Conservation (phyloP, 148 eudicot species). For the Beta vulgaris region DNA sequence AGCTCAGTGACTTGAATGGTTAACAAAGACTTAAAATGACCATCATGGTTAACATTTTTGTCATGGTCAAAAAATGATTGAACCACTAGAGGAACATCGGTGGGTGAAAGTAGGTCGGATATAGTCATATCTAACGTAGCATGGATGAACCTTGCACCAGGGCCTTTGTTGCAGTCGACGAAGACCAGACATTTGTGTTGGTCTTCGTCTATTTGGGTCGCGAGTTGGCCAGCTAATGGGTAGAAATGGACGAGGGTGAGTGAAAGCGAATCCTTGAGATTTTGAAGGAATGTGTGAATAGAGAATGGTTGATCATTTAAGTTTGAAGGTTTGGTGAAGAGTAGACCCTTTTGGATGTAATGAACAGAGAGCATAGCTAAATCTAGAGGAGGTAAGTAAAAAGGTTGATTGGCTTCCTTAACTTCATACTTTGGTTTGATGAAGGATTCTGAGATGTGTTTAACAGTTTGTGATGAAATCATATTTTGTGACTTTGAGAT, state of each 20-base stretch:
- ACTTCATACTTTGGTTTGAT: slow-evolving; percentile 29
- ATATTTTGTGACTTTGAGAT: neutral
- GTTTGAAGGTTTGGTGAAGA: slow-evolving; percentile 19
- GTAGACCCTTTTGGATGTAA: slow-evolving; percentile 33
- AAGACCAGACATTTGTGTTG: slow-evolving; percentile 16
- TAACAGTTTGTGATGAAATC: neutral
- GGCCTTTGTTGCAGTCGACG: slow-evolving; percentile 29
- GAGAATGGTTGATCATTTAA: neutral
- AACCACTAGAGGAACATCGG: slow-evolving; percentile 30
- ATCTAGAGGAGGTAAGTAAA: slow-evolving; percentile 27
- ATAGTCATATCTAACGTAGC: slow-evolving; percentile 23
- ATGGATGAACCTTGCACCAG: slow-evolving; percentile 21
- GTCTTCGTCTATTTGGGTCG: slow-evolving; percentile 20
- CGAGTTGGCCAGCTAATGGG: slow-evolving; percentile 28
- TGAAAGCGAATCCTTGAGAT: slow-evolving; percentile 30
- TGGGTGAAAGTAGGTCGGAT: slow-evolving; percentile 26
- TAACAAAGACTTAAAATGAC: slow-evolving; percentile 19
- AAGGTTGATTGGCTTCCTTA: slow-evolving; percentile 22
- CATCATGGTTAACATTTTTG: slow-evolving; percentile 28
- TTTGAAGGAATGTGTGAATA: neutral
- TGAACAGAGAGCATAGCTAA: slow-evolving; percentile 23
- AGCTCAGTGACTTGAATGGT: slow-evolving; percentile 32
- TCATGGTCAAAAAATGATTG: slow-evolving; percentile 31
- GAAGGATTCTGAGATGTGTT: slow-evolving; percentile 28
- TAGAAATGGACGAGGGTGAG: slow-evolving; percentile 29